Conservation (phyloP, 768 basidiomycete genomes). For the Tylopilus subfusipes region DNA sequence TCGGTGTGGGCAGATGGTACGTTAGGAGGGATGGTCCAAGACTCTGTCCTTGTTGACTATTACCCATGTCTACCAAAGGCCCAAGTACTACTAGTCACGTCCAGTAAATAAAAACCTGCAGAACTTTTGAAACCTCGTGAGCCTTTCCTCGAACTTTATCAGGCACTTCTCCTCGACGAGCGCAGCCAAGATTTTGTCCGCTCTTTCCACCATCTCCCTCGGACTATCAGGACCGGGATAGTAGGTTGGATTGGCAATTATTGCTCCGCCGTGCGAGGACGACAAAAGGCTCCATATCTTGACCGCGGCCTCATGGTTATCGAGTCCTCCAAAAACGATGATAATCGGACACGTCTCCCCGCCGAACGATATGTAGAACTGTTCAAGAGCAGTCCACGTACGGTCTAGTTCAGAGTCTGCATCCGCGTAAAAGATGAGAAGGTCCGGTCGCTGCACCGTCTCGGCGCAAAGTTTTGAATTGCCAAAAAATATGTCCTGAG, state of each 20-base stretch:
- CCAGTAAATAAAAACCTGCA: slow-evolving; percentile 14
- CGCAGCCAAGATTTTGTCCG: slow-evolving; percentile 14
- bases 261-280: slow-evolving; percentile 7
- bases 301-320: slow-evolving; percentile 10
- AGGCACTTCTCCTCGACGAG: slow-evolving; percentile 23
- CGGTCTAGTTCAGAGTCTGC: slow-evolving; percentile 5
- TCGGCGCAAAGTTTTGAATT: neutral
- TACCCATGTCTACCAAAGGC: neutral
- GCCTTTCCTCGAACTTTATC: slow-evolving; percentile 14
- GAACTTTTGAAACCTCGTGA: slow-evolving; percentile 21
- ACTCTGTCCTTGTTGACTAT: neutral
- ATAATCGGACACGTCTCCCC: slow-evolving; percentile 21
- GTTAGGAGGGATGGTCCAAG: too few species aligned
- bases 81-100: slow-evolving; percentile 5
- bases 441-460: slow-evolving; percentile 15
- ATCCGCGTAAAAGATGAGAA: slow-evolving; percentile 22
- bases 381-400: slow-evolving; percentile 16
- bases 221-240: slow-evolving; percentile 13
- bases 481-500: neutral
- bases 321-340: slow-evolving; percentile 21
- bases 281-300: slow-evolving; percentile 16
- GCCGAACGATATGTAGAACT: slow-evolving; percentile 16
- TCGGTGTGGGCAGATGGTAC: too few species aligned
- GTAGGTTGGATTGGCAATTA: slow-evolving; percentile 20
- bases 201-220: slow-evolving; percentile 14